A percentile compares a stretch with the other conserved stretches of the same genome.
phyloP scores from a whole-genome alignment of 106 monocot genomes.

The Agapanthus africanus region DNA sequence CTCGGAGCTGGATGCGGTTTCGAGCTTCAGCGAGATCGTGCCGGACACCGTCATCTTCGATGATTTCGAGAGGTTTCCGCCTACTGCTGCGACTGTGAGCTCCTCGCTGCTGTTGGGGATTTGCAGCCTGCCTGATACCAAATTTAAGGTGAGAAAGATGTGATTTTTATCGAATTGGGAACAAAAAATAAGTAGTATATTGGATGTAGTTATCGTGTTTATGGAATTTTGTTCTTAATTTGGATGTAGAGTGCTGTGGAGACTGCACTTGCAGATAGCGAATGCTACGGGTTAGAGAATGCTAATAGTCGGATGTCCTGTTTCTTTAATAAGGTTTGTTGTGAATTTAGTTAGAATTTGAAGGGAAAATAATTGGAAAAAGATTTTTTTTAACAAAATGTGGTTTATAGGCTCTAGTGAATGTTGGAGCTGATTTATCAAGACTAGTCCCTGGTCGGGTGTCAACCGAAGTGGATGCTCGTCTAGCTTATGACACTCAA shows the following conservation, averaged over 20 bases:
- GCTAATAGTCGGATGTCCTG: constrained; percentile 41
- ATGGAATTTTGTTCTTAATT: too few species aligned
- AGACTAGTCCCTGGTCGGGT: constrained; percentile 88
- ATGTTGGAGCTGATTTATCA: constrained; percentile 94
- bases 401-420: constrained; percentile 69
- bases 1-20: constrained; percentile 79
- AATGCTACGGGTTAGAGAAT: constrained; percentile 46
- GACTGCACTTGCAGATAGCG: constrained; percentile 74
- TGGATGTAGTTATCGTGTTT: too few species aligned
- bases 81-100: constrained; percentile 90
- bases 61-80: constrained; percentile 97
- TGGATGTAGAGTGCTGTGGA: constrained; percentile 85
- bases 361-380: too few species aligned
- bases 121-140: constrained; percentile 73
- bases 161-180: too few species aligned
- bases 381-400: too few species aligned
- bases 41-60: constrained; percentile 95
- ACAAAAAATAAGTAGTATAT: too few species aligned
- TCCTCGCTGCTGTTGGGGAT: constrained; percentile 86
- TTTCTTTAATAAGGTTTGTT: constrained; percentile 71
- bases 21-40: constrained; percentile 92
- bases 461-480: constrained; percentile 92
- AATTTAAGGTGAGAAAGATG: constrained; percentile 55
- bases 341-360: too few species aligned
- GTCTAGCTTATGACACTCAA: constrained; percentile 83